These are phyloP conservation scores for Pythium vanterpoolii DNA, from an alignment of 352 stramenopile genomes.

Conservation along the genomic window DNA sequence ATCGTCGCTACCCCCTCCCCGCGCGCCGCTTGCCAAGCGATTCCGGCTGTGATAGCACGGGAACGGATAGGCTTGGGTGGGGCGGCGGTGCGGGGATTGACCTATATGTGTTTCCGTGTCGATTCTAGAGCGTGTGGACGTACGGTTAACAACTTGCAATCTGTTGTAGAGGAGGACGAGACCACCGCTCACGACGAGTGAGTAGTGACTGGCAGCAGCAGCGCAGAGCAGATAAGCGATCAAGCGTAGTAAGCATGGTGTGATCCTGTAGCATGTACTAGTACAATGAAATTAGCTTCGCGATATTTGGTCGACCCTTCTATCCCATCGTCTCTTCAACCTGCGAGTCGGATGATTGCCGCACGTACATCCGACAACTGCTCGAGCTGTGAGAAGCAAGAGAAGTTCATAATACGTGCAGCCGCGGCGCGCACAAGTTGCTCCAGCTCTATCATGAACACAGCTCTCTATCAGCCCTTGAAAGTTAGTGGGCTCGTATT, in stretches of 20 bases:
- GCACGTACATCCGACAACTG: not conserved
- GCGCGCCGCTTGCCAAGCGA: slow-evolving; percentile 16
- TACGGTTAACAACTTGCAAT: slow-evolving; percentile 7
- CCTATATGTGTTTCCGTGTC: not conserved
- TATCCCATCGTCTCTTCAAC: not conserved
- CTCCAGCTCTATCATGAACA: not conserved
- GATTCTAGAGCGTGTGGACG: not conserved
- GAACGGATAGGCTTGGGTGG: not conserved
- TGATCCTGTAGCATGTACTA: not conserved
- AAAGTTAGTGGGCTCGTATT: not conserved
- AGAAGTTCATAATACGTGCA: not conserved
- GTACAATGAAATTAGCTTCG: too few relatives aligned
- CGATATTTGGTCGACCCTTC: not conserved
- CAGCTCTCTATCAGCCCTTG: too few relatives aligned
- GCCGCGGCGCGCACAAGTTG: not conserved
- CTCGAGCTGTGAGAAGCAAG: not conserved
- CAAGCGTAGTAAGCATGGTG: not conserved
- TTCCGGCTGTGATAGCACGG: slow-evolving; percentile 7
- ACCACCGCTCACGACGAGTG: not conserved
- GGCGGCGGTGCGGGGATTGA: not conserved
- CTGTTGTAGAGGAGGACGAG: slow-evolving; percentile 20
- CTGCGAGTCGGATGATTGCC: not conserved
- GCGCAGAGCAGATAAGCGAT: not conserved
- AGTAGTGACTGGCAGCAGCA: not conserved
- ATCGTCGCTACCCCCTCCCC: slow-evolving; percentile 4